Conservation (phyloP, 257 asterid genomes). For the Solanum ossicruentum region DNA sequence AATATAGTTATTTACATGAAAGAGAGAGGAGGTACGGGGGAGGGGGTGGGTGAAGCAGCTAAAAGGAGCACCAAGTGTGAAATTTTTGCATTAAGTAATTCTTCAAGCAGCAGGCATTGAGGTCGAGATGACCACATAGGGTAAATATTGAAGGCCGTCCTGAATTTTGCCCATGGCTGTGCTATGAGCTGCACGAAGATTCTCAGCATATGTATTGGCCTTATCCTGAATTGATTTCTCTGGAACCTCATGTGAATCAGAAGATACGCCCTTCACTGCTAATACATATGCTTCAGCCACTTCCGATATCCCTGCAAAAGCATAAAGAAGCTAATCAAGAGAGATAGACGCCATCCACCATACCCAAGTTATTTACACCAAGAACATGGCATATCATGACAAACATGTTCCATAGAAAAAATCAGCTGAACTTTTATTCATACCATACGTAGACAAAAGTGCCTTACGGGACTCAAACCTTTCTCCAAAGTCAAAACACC, state of each 20-base stretch:
- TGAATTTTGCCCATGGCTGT: constrained; percentile 65
- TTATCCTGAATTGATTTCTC: constrained; percentile 59
- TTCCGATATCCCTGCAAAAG: constrained; percentile 67
- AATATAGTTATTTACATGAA: constrained; percentile 32
- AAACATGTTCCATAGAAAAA: not conserved
- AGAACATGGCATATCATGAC: not conserved
- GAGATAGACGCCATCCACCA: not conserved
- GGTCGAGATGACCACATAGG: constrained; percentile 54
- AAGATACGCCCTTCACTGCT: constrained; percentile 41
- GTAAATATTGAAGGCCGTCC: constrained; percentile 71
- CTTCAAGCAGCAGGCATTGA: constrained; percentile 63
- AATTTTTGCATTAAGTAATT: not conserved
- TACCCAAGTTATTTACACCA: not conserved
- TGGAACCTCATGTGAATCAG: constrained; percentile 32
- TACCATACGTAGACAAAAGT: not conserved
- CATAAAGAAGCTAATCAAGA: not conserved
- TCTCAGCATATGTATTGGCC: constrained; percentile 36
- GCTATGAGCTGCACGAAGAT: constrained; percentile 53
- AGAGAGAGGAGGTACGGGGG: not conserved
- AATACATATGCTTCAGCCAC: constrained; percentile 71
- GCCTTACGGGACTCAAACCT: not conserved
- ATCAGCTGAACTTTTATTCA: not conserved
- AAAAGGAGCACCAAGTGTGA: not conserved
- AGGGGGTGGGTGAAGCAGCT: not conserved
- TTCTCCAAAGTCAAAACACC: not conserved